phyloP scores from a whole-genome alignment of 352 stramenopile genomes.

The Globisporangium nodosum region DNA sequence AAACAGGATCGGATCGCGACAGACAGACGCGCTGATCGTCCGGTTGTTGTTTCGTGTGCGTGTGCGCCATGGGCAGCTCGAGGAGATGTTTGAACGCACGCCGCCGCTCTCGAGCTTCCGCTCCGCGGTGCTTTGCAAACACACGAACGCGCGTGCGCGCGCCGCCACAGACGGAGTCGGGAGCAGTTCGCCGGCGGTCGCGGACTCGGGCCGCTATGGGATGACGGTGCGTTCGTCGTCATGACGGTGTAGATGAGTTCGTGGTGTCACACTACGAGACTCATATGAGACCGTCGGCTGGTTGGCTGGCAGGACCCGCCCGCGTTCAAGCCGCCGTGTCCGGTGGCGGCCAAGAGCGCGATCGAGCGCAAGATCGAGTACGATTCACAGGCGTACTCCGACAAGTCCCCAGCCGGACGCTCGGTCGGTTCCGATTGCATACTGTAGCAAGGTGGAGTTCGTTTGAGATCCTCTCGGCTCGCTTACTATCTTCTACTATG shows the following conservation, averaged over 20 bases:
- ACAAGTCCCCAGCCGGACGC: slow-evolving; percentile 26
- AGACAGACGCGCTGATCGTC: neutral
- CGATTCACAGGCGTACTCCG: slow-evolving; percentile 40
- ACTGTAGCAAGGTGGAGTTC: neutral
- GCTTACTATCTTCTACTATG: neutral
- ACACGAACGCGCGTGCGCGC: slow-evolving; percentile 40
- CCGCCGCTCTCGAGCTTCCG: slow-evolving; percentile 52
- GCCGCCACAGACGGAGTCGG: neutral
- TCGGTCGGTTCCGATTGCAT: slow-evolving; percentile 23
- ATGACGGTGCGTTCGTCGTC: neutral
- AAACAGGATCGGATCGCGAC: neutral
- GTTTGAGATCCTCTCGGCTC: neutral
- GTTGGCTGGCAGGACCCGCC: slow-evolving; percentile 6
- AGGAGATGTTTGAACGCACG: slow-evolving; percentile 52
- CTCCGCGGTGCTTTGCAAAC: slow-evolving; percentile 60
- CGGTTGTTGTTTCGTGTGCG: neutral
- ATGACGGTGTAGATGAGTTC: neutral
- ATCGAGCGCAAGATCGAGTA: slow-evolving; percentile 56
- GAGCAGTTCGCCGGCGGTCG: slow-evolving; percentile 2
- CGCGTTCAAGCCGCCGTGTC: slow-evolving; percentile 43
- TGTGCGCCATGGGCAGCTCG: slow-evolving; percentile 23
- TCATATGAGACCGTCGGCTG: neutral
- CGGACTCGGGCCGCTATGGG: neutral
- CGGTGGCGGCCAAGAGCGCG: slow-evolving; percentile 41
- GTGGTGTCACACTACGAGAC: too few species aligned